Conservation (phyloP, 2,329 filamentous ascomycete species). For the Penicillium glabrum region DNA sequence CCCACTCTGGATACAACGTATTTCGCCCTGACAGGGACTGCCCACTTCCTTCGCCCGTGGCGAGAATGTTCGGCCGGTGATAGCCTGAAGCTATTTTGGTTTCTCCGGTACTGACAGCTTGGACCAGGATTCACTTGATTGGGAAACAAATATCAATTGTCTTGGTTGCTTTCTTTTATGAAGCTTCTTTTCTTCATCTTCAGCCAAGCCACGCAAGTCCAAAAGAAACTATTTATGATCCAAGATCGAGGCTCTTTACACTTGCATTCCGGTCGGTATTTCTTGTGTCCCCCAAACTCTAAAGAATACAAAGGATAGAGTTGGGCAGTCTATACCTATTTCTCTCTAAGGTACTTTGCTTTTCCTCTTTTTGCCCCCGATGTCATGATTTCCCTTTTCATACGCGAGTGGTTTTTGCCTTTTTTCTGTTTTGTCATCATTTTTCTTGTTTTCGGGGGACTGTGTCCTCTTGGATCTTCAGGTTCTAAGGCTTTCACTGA, state of each 20-base stretch:
- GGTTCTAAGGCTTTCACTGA: constrained; percentile 1
- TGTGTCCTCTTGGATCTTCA: constrained; percentile 13
- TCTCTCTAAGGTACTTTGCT: constrained; percentile 23
- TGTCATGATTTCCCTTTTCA: constrained; percentile 1
- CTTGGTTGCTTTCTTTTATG: background rate
- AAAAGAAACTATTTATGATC: constrained; percentile 14
- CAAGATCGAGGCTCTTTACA: constrained; percentile 5
- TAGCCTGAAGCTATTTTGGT: constrained; percentile 10
- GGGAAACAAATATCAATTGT: constrained; percentile 18
- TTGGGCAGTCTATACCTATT: constrained; percentile 7
- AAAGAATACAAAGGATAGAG: background rate
- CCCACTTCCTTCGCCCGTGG: constrained; percentile 29
- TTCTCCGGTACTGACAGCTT: background rate
- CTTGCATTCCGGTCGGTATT: background rate
- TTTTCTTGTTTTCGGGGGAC: constrained; percentile 7
- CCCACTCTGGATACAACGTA: constrained; percentile 26
- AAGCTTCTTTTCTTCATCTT: background rate
- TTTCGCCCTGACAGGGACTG: constrained; percentile 28
- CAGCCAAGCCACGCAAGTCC: constrained; percentile 14
- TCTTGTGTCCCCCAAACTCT: background rate
- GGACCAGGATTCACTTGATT: background rate
- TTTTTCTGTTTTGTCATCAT: constrained; percentile 7
- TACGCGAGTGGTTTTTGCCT: constrained; percentile 4
- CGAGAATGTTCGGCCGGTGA: constrained; percentile 17
- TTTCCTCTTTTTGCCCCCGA: constrained; percentile 10